A percentile compares a stretch with the other conserved stretches of the same genome.
These are phyloP conservation scores for Mortierella sp. DNA, from an alignment of 371 early-diverging fungal species.

Conservation along the genomic window DNA sequence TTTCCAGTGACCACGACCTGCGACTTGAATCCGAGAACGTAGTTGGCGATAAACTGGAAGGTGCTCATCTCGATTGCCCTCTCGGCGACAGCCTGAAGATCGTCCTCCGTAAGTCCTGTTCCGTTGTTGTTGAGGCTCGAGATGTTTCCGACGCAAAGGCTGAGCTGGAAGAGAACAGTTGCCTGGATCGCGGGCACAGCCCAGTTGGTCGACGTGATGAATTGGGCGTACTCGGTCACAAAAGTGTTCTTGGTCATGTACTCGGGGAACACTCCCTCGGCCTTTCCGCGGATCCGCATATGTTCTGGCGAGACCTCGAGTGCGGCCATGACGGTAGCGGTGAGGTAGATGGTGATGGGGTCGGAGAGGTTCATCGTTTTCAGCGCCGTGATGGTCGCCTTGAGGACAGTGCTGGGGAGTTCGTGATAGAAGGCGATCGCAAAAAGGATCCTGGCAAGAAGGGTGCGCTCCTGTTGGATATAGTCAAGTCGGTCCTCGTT, in stretches of 20 bases:
- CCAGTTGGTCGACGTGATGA: constrained; percentile 58
- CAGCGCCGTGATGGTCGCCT: constrained; percentile 32
- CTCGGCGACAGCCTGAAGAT: constrained; percentile 71
- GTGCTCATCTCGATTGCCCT: constrained; percentile 67
- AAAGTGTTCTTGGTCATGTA: constrained; percentile 48
- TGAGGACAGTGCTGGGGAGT: constrained; percentile 37
- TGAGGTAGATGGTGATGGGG: constrained; percentile 49
- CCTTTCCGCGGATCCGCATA: constrained; percentile 46
- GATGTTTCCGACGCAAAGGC: constrained; percentile 67
- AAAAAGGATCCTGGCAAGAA: constrained; percentile 68
- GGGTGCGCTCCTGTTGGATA: constrained; percentile 67
- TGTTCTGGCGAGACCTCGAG: constrained; percentile 51
- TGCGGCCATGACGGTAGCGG: constrained; percentile 49
- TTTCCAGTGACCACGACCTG: constrained; percentile 42
- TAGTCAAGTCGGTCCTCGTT: constrained; percentile 61
- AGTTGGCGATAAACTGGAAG: constrained; percentile 79
- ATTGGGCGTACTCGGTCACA: constrained; percentile 39
- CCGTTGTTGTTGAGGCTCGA: constrained; percentile 57
- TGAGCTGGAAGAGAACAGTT: constrained; percentile 79
- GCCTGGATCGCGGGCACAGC: constrained; percentile 73
- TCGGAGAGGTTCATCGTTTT: constrained; percentile 49
- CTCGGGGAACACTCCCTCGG: constrained; percentile 28
- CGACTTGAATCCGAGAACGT: constrained; percentile 72
- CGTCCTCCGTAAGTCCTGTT: constrained; percentile 66
- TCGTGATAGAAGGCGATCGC: constrained; percentile 71